These are phyloP conservation scores for Yamadazyma conglobata DNA, from an alignment of 1,139 yeast genomes.

Conservation along the genomic window DNA sequence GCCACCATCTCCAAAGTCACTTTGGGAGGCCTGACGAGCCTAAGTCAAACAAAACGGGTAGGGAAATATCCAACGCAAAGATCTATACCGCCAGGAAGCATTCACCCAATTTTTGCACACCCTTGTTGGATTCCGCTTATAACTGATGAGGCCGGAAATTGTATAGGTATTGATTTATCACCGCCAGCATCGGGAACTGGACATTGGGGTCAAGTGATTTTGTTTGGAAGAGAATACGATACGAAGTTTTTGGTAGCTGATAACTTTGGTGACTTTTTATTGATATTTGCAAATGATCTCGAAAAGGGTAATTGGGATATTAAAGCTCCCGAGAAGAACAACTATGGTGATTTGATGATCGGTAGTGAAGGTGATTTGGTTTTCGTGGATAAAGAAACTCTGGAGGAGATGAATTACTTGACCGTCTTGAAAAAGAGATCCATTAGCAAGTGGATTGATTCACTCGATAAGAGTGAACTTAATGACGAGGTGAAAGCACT, in stretches of 20 bases:
- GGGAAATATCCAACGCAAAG: slow-evolving; percentile 52
- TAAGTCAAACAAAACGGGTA: slow-evolving; percentile 1
- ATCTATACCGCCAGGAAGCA: slow-evolving; percentile 69
- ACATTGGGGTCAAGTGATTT: slow-evolving; percentile 75
- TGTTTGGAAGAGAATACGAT: slow-evolving; percentile 89
- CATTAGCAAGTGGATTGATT: slow-evolving; percentile 23
- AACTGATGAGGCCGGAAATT: slow-evolving; percentile 86
- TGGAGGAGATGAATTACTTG: slow-evolving; percentile 13
- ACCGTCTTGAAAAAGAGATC: slow-evolving; percentile 15
- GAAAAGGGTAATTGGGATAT: slow-evolving; percentile 74
- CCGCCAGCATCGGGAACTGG: slow-evolving; percentile 68
- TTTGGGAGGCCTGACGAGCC: too few species aligned
- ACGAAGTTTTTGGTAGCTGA: slow-evolving; percentile 74
- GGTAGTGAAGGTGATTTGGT: slow-evolving; percentile 72
- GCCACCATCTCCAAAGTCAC: slow-evolving; percentile 4
- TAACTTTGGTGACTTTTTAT: slow-evolving; percentile 81
- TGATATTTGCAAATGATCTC: slow-evolving; percentile 78
- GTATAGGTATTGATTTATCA: slow-evolving; percentile 82
- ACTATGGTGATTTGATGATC: slow-evolving; percentile 51
- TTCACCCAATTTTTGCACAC: slow-evolving; percentile 76
- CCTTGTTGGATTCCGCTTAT: slow-evolving; percentile 88
- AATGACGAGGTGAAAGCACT: slow-evolving; percentile 19
- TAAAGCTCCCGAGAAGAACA: slow-evolving; percentile 45
- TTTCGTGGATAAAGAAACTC: slow-evolving; percentile 46
- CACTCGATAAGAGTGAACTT: slow-evolving; percentile 18